phyloP scores from a whole-genome alignment of 1,139 yeast genomes.

The Protomyces arabidopsidicola region DNA sequence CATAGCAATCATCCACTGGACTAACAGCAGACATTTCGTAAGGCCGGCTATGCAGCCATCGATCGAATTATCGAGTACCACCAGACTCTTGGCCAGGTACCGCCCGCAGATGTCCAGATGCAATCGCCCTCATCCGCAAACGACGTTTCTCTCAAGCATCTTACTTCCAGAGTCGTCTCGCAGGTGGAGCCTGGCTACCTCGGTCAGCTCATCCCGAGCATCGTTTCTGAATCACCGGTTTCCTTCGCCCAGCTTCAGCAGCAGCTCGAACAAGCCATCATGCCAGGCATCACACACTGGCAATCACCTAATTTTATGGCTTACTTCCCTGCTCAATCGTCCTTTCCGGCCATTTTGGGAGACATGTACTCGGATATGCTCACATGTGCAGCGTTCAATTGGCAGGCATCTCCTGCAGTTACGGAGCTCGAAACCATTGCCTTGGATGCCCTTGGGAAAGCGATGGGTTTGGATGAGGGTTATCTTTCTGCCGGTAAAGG shows the following conservation, averaged over 20 bases:
- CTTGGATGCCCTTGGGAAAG: conserved; percentile 34
- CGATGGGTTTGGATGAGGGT: conserved; percentile 31
- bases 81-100: conserved; percentile 27
- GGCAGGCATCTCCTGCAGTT: conserved; percentile 35
- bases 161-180: conserved; percentile 28
- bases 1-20: not conserved
- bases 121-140: not conserved
- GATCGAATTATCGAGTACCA: conserved; percentile 33
- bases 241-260: conserved; percentile 31
- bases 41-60: conserved; percentile 34
- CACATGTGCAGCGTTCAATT: conserved; percentile 35
- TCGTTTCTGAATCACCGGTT: conserved; percentile 32
- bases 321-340: conserved; percentile 34
- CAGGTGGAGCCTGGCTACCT: conserved; percentile 34
- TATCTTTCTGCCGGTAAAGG: conserved; percentile 33
- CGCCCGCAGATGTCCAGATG: not conserved
- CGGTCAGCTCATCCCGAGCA: conserved; percentile 27
- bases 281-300: conserved; percentile 35
- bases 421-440: conserved; percentile 35
- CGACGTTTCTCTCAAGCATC: not conserved
- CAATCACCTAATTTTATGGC: conserved; percentile 35
- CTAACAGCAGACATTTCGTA: conserved; percentile 22
- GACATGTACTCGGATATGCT: conserved; percentile 34
- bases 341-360: conserved; percentile 34
- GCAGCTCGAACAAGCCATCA: conserved; percentile 32